These are phyloP conservation scores for Saccharum spontaneum DNA, from an alignment of 176 grass and related monocot genomes.

Conservation along the genomic window DNA sequence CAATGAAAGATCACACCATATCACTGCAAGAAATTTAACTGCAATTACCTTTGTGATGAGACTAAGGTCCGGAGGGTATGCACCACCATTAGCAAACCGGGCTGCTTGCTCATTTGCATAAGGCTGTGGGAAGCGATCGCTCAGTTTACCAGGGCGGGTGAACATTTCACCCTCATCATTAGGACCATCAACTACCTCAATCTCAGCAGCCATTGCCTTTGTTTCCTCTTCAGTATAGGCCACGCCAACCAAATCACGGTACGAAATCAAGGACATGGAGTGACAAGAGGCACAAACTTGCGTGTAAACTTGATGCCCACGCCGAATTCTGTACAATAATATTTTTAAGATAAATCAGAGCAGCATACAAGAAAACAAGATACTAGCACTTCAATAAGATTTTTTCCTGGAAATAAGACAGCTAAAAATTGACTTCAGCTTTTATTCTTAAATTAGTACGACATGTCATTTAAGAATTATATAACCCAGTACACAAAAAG, in stretches of 20 bases:
- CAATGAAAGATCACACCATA: background rate
- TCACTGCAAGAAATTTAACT: background rate
- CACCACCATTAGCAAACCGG: constrained; percentile 93
- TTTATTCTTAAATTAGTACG: background rate
- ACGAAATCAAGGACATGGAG: constrained; percentile 95
- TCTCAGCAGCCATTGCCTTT: constrained; percentile 98
- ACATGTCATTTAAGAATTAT: background rate
- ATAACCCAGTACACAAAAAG: background rate
- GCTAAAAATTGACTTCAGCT: background rate
- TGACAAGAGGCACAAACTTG: constrained; percentile 98
- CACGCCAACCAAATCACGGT: constrained; percentile 92
- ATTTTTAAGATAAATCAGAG: constrained; percentile 19
- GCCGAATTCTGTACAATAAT: constrained; percentile 65
- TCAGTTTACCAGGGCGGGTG: constrained; percentile 82
- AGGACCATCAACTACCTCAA: constrained; percentile 93
- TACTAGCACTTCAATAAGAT: constrained; percentile 1
- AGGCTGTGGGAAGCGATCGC: constrained; percentile 90
- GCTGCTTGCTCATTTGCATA: constrained; percentile 97
- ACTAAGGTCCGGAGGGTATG: constrained; percentile 95
- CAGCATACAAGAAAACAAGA: background rate
- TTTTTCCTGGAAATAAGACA: background rate
- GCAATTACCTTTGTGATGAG: constrained; percentile 86
- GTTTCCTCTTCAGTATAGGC: constrained; percentile 97
- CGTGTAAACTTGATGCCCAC: constrained; percentile 96
- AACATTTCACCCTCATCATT: constrained; percentile 99